Conservation (phyloP, 768 basidiomycete genomes). For the Suillus spraguei region DNA sequence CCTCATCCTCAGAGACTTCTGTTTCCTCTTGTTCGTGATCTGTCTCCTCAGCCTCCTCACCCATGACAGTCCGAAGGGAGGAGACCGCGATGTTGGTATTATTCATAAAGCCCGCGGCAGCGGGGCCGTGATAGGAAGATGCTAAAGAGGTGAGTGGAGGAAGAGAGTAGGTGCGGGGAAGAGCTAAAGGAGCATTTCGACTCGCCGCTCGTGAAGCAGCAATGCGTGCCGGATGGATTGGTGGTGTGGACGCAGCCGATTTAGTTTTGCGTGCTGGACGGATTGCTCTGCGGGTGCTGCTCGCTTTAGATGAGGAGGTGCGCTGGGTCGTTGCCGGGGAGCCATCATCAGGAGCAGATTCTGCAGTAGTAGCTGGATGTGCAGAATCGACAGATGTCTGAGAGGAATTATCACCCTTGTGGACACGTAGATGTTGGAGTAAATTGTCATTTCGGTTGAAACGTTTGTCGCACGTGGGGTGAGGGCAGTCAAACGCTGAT, state of each 20-base stretch:
- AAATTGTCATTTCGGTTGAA: constrained; percentile 85
- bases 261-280: constrained; percentile 37
- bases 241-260: constrained; percentile 38
- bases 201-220: constrained; percentile 35
- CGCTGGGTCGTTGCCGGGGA: constrained; percentile 21
- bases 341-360: constrained; percentile 20
- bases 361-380: constrained; percentile 28
- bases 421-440: constrained; percentile 76
- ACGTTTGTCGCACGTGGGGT: constrained; percentile 65
- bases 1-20: constrained; percentile 33
- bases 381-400: constrained; percentile 35
- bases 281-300: constrained; percentile 28
- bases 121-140: constrained; percentile 30
- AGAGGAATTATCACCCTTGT: constrained; percentile 45
- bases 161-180: constrained; percentile 36
- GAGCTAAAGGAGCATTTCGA: constrained; percentile 31
- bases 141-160: constrained; percentile 33
- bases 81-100: constrained; percentile 40
- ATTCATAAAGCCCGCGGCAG: constrained; percentile 32
- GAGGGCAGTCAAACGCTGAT: constrained; percentile 74
- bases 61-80: constrained; percentile 36
- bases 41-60: constrained; percentile 26
- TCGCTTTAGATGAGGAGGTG: constrained; percentile 23
- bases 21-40: constrained; percentile 37
- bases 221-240: constrained; percentile 34